Evolutionary conservation across 2,329 filamentous ascomycete species (phyloP), one percentile per base, ranked within the genome.

Genomic region (Penicillium concentricum): DNA sequence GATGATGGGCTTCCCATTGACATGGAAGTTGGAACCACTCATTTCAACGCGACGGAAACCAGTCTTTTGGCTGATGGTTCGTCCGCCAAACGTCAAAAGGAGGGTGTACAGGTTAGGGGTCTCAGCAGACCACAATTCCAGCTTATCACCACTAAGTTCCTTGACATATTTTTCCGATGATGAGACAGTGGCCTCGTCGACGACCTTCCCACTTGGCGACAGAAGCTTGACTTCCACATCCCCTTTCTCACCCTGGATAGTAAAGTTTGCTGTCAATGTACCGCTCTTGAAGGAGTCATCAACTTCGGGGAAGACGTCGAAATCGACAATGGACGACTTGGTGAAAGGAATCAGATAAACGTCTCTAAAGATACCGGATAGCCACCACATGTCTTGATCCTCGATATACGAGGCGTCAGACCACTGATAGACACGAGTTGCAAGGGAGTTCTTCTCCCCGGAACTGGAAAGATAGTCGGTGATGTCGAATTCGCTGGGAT

Each of bases 391-490:
- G 67, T 89, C 85, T 63, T 86, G 73, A 54, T 88, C 86, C 68
- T 90, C 87, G 35, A 89, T 86, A 62, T 89, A 89, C 0, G 83
- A 83, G 2, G 84, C 87, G 61, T 89, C 86, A 34, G 81, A 88
- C 78, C 83, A 88, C 66, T 89, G 86, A 61, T 90, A 90, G 0
- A 90, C 87, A 20, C 81, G 78, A 1, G 90, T 84, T 12, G 81
- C 78, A 1, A 90, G 67, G 2, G 75, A 77, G 60, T 89, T 90
- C 71, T 6, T 69, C 67, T 18, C 74, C 2, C 24, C 35, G 6
- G 39, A 13, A 24, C 28, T 68, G 2, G 89, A 73, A 34, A 79
- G 72, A 0, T 42, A 18, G 9, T 74, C 63, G 0, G 85, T 85
- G 15, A 90, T 75, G 59, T 90, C 87, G 62, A 89, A 90, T 66